Evolutionary conservation across 345 rosid genomes (phyloP), one percentile per base, ranked within the genome.

Genomic region (Stellera chamaejasme): DNA sequence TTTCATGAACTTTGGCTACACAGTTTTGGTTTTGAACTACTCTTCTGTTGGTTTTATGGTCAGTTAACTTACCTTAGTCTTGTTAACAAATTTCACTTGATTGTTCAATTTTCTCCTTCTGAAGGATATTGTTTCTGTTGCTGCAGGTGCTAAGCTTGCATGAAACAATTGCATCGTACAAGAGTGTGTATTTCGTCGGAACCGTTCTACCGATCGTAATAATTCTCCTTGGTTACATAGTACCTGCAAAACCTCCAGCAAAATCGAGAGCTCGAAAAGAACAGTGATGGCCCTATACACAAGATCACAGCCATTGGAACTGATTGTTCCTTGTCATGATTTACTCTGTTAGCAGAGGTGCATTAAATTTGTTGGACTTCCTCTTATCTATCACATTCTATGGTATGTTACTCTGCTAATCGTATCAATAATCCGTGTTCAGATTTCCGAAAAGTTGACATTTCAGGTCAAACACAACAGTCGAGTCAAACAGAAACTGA

Each of bases 11-110:
- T 82, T 86, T 36, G 67, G 75, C 16, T 89, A 86, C 77, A 82
- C 99, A 0, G 26, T 84, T 54, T 27, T 93, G 66, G 89, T 84
- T 68, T 77, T 89, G 57, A 93, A 79, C 66, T 93, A 86, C 73
- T 89, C 99, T 0, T 64, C 65, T 13, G 83, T 93, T n/a, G 97
- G 99, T 56, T 93, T 93, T 77, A 81, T 86, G 97, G 99, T 92
- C 64, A 69, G 78, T 54, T 43, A 53, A 52, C 63, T 48, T 55
- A 44, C 65, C 23, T 62, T 51, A 66, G 3, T 52, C 13, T 55
- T 14, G 45, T 6, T 49, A 32, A 4, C 39, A 32, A 32, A 1
- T 32, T 32, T 8, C 9, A 4, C 7, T 32, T 32, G 3, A 32
- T 32, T 32, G 9, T 3, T 32, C 39, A 32, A 32, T 32, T 32